A percentile compares a stretch with the other conserved stretches of the same genome.
Conservation (phyloP, 331 rosid species). For the Acacia concinna region DNA sequence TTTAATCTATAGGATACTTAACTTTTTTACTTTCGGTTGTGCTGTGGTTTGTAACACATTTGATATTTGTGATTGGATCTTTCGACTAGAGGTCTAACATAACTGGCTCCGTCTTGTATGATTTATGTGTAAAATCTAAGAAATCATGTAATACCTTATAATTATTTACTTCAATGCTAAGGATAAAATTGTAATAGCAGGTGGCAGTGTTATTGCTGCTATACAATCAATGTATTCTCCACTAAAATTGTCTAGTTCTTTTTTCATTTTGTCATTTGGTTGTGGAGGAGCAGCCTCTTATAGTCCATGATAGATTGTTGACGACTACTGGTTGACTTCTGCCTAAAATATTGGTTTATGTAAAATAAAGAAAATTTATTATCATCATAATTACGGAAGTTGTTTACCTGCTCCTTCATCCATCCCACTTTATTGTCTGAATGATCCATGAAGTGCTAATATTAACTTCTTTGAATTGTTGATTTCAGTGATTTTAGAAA, state of each 20-base stretch:
- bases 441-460: neutral
- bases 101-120: neutral
- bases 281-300: neutral
- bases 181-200: neutral
- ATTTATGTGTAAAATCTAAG: neutral
- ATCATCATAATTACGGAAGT: neutral
- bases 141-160: neutral
- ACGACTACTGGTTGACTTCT: neutral
- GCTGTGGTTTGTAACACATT: neutral
- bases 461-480: neutral
- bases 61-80: constrained; percentile 10
- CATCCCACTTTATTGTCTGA: neutral
- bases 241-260: neutral
- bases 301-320: neutral
- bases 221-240: neutral
- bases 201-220: neutral
- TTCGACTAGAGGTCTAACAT: constrained; percentile 15
- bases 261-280: neutral
- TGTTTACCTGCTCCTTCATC: neutral
- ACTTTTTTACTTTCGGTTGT: constrained; percentile 19
- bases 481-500: neutral
- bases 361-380: neutral
- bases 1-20: constrained; percentile 10
- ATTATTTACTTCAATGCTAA: neutral
- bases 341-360: neutral